Evolutionary conservation across 495 filamentous ascomycete genomes (phyloP), one percentile per base, ranked within the genome.

Genomic region (Neurospora intermedia): DNA sequence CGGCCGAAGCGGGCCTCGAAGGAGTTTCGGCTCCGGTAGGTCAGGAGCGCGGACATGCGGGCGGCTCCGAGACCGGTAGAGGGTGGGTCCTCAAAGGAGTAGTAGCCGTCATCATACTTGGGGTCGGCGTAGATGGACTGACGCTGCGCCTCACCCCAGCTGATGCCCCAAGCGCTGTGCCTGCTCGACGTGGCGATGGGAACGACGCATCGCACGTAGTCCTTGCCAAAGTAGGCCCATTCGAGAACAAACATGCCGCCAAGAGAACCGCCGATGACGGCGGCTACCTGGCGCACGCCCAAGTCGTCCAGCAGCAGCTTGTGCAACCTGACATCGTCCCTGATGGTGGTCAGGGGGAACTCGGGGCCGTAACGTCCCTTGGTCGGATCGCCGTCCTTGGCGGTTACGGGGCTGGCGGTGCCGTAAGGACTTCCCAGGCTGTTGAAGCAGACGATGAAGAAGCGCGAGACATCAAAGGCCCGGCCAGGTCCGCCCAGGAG

Each of bases 141-240:
- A 70, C 96, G 85, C 83, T 99, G 96, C 31, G 96, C 95, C 81
- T 99, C 96, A 54, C 96, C 94, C 96, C 96, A 98, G 82, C 94
- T 97, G 77, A 99, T 99, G 48, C 96, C 93, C 96, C 96, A 99
- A n/a, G 96, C 96, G 74, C 94, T 97, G 79, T 98, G 96, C 13
- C 93, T 89, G 70, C 93, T 93, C 6, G 95, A 98, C 23, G 96
- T 98, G 38, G 96, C 96, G 76, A 99, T 96, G 4, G 96, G 93
- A 39, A 98, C 91, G 79, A 99, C 93, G 54, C 89, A 88, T 43
- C 92, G 91, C 40, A 99, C 94, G 77, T 98, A 98, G 76, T 97
- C 92, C 79, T 92, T 92, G 73, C 96, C 96, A 78, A 97, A 93
- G 83, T 96, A 99, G 69, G 96, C 92, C 86, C 96, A 99, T 81